Conservation (phyloP, 2,329 filamentous ascomycete species). For the Chaetomium sp. region DNA sequence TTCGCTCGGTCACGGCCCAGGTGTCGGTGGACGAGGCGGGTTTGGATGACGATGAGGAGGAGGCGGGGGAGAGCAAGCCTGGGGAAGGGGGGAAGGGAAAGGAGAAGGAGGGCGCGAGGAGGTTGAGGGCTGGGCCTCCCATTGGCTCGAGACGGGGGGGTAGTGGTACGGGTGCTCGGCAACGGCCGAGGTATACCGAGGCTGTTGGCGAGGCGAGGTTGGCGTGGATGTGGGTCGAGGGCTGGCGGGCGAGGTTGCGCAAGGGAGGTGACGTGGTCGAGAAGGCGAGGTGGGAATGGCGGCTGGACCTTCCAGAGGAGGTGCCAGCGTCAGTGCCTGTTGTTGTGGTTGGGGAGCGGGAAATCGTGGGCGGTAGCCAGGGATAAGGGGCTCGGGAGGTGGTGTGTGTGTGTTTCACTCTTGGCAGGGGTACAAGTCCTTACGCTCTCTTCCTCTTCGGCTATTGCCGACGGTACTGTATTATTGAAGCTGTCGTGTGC, state of each 20-base stretch:
- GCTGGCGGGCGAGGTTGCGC: conserved; percentile 42
- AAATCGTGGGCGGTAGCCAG: not conserved
- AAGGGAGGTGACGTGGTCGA: conserved; percentile 42
- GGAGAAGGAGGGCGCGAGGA: not conserved
- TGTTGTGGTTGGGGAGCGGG: conserved; percentile 10
- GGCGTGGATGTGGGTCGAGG: conserved; percentile 44
- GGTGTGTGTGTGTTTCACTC: not conserved
- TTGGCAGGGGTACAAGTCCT: not conserved
- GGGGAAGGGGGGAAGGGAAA: not conserved
- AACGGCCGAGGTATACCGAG: conserved; percentile 23
- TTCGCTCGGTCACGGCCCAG: conserved; percentile 23
- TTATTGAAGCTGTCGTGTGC: not conserved
- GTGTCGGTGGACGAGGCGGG: conserved; percentile 26
- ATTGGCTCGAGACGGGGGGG: not conserved
- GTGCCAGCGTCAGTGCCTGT: conserved; percentile 9
- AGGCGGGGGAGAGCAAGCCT: too few relatives aligned
- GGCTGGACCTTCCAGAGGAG: conserved; percentile 27
- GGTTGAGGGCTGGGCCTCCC: not conserved
- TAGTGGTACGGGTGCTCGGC: not conserved
- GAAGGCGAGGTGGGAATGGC: conserved; percentile 40
- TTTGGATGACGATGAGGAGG: conserved; percentile 18
- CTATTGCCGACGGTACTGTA: not conserved
- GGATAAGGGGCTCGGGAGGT: not conserved
- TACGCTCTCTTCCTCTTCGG: not conserved
- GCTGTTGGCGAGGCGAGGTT: conserved; percentile 39